Conservation (phyloP, 805 yeast genomes). For the Candida maris region DNA sequence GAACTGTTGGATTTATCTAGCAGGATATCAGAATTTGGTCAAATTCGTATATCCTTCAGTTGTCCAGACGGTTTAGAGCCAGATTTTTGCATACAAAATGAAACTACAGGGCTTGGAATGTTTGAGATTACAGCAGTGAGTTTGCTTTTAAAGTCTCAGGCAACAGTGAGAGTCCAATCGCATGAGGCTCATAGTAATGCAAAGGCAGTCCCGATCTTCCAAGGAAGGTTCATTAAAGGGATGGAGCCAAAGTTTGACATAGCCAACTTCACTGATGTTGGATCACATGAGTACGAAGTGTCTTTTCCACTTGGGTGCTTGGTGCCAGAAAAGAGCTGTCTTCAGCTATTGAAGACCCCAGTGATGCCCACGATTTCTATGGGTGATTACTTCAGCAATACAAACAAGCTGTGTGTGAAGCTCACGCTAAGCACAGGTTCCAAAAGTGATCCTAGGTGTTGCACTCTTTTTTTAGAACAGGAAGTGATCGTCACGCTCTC, state of each 20-base stretch:
- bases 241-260: conserved; percentile 14
- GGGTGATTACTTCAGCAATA: conserved; percentile 12
- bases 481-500: conserved; percentile 10
- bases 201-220: conserved; percentile 6
- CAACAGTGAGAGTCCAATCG: conserved; percentile 7
- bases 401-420: conserved; percentile 5
- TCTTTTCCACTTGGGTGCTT: conserved; percentile 6
- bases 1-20: conserved; percentile 7
- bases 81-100: conserved; percentile 7
- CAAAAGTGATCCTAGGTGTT: conserved; percentile 1
- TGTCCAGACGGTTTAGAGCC: conserved; percentile 4
- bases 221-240: conserved; percentile 4
- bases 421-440: conserved; percentile 8
- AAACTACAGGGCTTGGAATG: conserved; percentile 15
- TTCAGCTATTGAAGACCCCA: conserved; percentile 7
- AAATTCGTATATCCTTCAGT: conserved; percentile 2
- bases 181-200: conserved; percentile 6
- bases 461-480: conserved; percentile 9
- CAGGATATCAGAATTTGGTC: conserved; percentile 6
- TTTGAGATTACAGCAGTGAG: conserved; percentile 9
- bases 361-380: conserved; percentile 16
- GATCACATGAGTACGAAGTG: conserved; percentile 3
- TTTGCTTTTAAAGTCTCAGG: conserved; percentile 7
- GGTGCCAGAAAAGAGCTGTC: conserved; percentile 8
- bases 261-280: conserved; percentile 7